phyloP scores from a whole-genome alignment of 2,329 filamentous ascomycete genomes.

The Aspergillus novofumigatus region DNA sequence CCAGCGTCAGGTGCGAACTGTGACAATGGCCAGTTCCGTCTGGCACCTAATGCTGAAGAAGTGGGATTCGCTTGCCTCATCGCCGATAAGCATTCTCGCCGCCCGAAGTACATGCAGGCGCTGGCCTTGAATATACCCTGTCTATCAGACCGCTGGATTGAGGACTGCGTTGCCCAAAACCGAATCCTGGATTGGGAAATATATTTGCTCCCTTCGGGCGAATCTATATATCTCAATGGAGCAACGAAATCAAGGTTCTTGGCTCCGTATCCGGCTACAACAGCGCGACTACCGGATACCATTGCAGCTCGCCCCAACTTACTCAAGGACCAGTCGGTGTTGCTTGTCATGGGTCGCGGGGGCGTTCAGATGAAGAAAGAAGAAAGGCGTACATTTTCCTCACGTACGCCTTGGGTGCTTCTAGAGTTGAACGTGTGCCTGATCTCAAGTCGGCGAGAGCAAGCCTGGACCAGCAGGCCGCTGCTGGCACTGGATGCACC shows the following conservation, averaged over 20 bases:
- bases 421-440: constrained; percentile 59
- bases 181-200: constrained; percentile 68
- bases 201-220: constrained; percentile 81
- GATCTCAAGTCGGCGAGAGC: constrained; percentile 63
- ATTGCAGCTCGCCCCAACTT: constrained; percentile 60
- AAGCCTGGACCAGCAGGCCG: constrained; percentile 51
- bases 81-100: constrained; percentile 78
- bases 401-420: constrained; percentile 71
- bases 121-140: constrained; percentile 86
- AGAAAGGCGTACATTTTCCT: constrained; percentile 75
- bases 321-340: constrained; percentile 60
- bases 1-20: constrained; percentile 11
- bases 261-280: constrained; percentile 53
- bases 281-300: constrained; percentile 54
- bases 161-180: constrained; percentile 61
- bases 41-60: constrained; percentile 51
- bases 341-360: constrained; percentile 65
- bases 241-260: constrained; percentile 73
- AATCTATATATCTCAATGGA: constrained; percentile 70
- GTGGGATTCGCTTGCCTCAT: constrained; percentile 81
- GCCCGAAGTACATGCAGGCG: constrained; percentile 90
- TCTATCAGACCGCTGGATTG: constrained; percentile 75
- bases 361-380: constrained; percentile 60
- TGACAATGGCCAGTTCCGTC: constrained; percentile 40
- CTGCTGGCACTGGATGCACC: constrained; percentile 31